Conservation (phyloP, 208 protist species). For the Wallacemonas rigidus region DNA sequence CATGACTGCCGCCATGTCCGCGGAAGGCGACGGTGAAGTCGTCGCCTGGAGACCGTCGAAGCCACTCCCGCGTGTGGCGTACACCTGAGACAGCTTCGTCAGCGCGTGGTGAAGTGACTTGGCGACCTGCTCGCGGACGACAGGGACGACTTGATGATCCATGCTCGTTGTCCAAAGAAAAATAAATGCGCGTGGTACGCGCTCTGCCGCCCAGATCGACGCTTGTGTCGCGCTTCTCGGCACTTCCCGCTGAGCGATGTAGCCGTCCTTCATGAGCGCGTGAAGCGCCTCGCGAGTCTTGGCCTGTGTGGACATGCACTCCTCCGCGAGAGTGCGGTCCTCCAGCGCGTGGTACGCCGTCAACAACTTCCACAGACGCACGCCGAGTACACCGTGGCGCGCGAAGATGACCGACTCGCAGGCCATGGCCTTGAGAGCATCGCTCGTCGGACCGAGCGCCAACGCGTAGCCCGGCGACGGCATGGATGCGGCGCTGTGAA, state of each 20-base stretch:
- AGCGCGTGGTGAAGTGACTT: constrained; percentile 47
- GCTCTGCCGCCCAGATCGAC: constrained; percentile 34
- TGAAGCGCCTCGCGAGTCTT: constrained; percentile 70
- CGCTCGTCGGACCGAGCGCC: constrained; percentile 31
- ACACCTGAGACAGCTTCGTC: constrained; percentile 35
- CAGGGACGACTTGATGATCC: constrained; percentile 39
- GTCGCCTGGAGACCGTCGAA: no score
- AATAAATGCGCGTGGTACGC: constrained; percentile 52
- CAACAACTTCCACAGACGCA: constrained; percentile 81
- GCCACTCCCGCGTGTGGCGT: not conserved
- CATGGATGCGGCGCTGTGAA: not conserved
- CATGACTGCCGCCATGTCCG: no score
- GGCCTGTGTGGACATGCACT: constrained; percentile 68
- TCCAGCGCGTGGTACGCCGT: constrained; percentile 72
- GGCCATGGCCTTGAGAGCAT: constrained; percentile 44
- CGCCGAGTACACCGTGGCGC: constrained; percentile 76
- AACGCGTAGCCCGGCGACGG: constrained; percentile 22
- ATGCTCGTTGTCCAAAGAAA: constrained; percentile 65
- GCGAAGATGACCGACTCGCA: constrained; percentile 77
- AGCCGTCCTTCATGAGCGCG: constrained; percentile 78
- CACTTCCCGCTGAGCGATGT: constrained; percentile 70
- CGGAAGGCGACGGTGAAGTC: no score
- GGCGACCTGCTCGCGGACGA: constrained; percentile 49
- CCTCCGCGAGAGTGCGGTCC: constrained; percentile 78
- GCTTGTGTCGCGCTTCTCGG: constrained; percentile 37